Evolutionary conservation across 495 filamentous ascomycete genomes (phyloP).

Genomic region (Penicillium nucicola): DNA sequence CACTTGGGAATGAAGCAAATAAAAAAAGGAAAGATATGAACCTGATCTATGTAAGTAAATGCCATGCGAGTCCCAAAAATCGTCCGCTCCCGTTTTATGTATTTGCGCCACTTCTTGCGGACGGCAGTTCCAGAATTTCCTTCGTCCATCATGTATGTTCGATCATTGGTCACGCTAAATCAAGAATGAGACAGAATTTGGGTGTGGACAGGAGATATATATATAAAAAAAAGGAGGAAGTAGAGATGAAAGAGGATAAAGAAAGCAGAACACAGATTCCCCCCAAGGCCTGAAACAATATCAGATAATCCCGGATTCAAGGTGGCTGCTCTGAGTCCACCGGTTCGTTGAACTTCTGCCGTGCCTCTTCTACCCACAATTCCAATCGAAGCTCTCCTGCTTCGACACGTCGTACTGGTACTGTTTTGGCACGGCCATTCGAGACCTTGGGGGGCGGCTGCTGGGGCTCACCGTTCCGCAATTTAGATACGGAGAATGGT

Average conservation of each 20-base stretch:
- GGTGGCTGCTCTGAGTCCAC: slow-evolving; percentile 42
- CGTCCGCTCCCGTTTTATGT: slow-evolving; percentile 45
- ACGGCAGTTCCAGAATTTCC: slow-evolving; percentile 38
- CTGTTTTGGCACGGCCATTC: slow-evolving; percentile 48
- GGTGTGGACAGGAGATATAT: slow-evolving; percentile 18
- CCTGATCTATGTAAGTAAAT: slow-evolving; percentile 46
- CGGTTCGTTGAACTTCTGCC: slow-evolving; percentile 52
- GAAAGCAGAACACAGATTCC: slow-evolving; percentile 23
- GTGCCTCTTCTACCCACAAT: slow-evolving; percentile 56
- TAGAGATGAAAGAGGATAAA: slow-evolving; percentile 9
- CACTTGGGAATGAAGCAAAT: slow-evolving; percentile 10
- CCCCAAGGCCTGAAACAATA: slow-evolving; percentile 12
- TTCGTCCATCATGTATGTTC: slow-evolving; percentile 48
- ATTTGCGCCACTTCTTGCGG: slow-evolving; percentile 43
- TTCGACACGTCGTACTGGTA: slow-evolving; percentile 52
- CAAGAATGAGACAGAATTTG: slow-evolving; percentile 38
- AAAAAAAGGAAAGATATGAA: slow-evolving; percentile 36
- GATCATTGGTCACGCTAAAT: slow-evolving; percentile 52
- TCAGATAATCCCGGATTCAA: slow-evolving; percentile 22
- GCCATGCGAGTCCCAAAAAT: slow-evolving; percentile 47
- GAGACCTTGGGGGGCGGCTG: slow-evolving; percentile 37
- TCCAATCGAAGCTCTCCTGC: slow-evolving; percentile 53
- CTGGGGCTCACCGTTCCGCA: slow-evolving; percentile 36
- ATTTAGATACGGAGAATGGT: slow-evolving; percentile 44
- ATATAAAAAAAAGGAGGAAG: slow-evolving; percentile 1